These are phyloP conservation scores for Choiromyces venosus DNA, from an alignment of 495 filamentous ascomycete genomes.

Conservation along the genomic window DNA sequence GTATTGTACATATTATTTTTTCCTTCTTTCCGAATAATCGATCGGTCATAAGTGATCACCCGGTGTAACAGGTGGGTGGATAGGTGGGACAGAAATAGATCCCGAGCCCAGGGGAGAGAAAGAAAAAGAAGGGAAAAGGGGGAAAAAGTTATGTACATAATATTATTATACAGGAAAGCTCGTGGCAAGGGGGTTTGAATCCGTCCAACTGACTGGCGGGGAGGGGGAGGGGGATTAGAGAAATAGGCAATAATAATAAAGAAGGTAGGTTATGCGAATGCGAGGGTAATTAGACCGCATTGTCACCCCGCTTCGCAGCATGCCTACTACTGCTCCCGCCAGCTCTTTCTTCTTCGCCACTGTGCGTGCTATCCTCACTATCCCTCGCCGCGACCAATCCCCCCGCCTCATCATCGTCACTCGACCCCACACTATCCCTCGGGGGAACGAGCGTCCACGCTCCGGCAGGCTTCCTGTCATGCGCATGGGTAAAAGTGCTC, in stretches of 20 bases:
- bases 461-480: background rate
- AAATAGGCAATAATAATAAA: constrained; percentile 1
- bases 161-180: background rate
- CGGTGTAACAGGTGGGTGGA: background rate
- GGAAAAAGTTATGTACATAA: background rate
- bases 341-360: background rate
- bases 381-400: background rate
- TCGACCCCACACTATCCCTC: background rate
- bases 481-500: background rate
- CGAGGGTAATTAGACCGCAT: background rate
- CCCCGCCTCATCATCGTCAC: background rate
- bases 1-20: background rate
- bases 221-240: constrained; percentile 12
- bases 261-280: background rate
- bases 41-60: constrained; percentile 1
- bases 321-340: background rate
- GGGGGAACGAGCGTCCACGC: background rate
- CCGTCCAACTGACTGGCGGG: background rate
- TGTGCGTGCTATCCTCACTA: too few relatives aligned
- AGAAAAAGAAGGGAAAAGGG: background rate
- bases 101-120: background rate
- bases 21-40: background rate
- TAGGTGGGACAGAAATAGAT: too few relatives aligned
- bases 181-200: too few relatives aligned
- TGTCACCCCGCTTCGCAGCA: background rate